Base-by-base conservation (phyloP, 2,329 filamentous ascomycete genomes). In the Hymenoscyphus repandus region DNA sequence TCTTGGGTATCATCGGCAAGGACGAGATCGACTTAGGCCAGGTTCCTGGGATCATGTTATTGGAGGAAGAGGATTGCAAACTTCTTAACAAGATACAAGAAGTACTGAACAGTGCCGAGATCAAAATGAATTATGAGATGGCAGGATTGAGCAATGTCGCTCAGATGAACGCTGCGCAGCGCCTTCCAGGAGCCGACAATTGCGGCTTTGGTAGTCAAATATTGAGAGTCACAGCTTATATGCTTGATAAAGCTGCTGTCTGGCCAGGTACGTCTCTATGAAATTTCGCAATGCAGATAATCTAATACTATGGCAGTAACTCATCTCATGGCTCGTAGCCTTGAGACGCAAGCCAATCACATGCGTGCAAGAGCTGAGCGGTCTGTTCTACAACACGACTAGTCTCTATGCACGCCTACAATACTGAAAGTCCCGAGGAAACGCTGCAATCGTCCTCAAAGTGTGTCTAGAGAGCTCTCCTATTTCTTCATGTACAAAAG, bases 21-120 rank as follows among this genome's bases (percentile, higher is more conserved):
- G 88, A 95, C 56, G 79, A 86, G 0, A 80, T 93, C 32, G 90
- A 96, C 61, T 77, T 89, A 46, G 75, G 77, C 0, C 85, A 91
- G 59, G 87, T 95, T 6, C 90, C 90, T 2, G 89, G 85, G 2
- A 86, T 95, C 50, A 90, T 96, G 82, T 78, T 96, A 3, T 76
- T 97, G 1, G 91, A 96, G 63, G 88, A 93, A 15, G 92, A 97
- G 64, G 92, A 99, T 59, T 79, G 87, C 58, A 92, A 92, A 68
- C 75, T 97, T 1, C 72, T 97, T 6, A 77, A 80, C 40, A 96
- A 95, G 70, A 83, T 96, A 20, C 80, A 87, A 58, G 85, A 89
- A 56, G 85, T 97, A 9, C 72, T 96, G 37, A 73, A 78, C 33
- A 86, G 81, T 55, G 83, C 89, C 9, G 89, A 96, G 66, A 75